Conservation (phyloP, 2,329 filamentous ascomycete species). For the Trichoderma harzianum region DNA sequence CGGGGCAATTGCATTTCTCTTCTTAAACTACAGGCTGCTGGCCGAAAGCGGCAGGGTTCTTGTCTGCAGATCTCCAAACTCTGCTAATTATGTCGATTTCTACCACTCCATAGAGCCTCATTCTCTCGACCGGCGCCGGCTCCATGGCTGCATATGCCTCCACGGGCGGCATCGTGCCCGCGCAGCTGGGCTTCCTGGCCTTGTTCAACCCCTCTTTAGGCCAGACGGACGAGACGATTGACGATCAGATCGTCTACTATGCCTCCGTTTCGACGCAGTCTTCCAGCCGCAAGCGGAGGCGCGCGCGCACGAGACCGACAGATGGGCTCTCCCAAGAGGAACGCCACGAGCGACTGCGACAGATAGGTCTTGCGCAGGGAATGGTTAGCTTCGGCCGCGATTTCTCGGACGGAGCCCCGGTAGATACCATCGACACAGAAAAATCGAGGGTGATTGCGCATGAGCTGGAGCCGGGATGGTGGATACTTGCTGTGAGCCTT, state of each 20-base stretch:
- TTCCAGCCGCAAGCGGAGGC: constrained; percentile 37
- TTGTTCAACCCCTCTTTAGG: constrained; percentile 91
- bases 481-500: constrained; percentile 78
- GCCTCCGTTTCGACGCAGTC: constrained; percentile 56
- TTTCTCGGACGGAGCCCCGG: constrained; percentile 72
- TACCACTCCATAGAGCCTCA: background rate
- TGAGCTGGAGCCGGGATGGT: constrained; percentile 90
- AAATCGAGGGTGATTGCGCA: constrained; percentile 79
- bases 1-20: background rate
- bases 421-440: constrained; percentile 88
- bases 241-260: constrained; percentile 91
- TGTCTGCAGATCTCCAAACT: background rate
- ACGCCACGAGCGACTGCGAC: constrained; percentile 80
- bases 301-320: constrained; percentile 41
- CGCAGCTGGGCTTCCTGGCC: constrained; percentile 83
- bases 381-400: constrained; percentile 91
- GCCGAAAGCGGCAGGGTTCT: too few species aligned
- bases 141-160: constrained; percentile 24
- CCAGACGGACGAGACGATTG: constrained; percentile 53
- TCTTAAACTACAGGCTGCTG: background rate
- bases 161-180: constrained; percentile 50
- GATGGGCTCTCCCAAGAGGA: constrained; percentile 56
- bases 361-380: constrained; percentile 93
- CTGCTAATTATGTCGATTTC: background rate
- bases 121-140: background rate